Conservation (phyloP, 306 rosid genomes). For the Coriaria nepalensis region DNA sequence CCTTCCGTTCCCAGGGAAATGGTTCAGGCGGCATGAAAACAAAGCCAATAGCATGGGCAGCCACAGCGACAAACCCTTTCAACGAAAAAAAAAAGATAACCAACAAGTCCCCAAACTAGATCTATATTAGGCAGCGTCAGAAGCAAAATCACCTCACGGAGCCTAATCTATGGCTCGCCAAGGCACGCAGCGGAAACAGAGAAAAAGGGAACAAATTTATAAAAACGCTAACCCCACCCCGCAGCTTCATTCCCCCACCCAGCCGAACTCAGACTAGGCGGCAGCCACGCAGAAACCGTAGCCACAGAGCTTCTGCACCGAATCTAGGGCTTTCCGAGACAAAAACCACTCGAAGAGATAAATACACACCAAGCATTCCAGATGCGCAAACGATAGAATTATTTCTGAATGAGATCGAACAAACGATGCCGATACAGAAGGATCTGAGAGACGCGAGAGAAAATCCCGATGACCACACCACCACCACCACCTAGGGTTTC, state of each 20-base stretch:
- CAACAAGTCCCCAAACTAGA: conserved; percentile 14
- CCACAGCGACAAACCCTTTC: conserved; percentile 15
- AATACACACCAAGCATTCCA: conserved; percentile 9
- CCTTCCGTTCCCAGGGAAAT: conserved; percentile 96
- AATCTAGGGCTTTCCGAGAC: conserved; percentile 28
- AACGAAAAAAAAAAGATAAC: conserved; percentile 1
- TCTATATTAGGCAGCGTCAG: conserved; percentile 9
- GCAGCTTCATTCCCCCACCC: no score
- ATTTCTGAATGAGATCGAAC: conserved; percentile 28
- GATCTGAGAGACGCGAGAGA: conserved; percentile 7
- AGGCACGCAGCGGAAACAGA: background rate
- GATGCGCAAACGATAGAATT: conserved; percentile 11
- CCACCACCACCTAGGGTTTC: conserved; percentile 13
- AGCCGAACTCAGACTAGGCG: no score
- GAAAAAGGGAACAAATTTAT: no score
- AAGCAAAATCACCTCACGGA: conserved; percentile 5
- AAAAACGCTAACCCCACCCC: no score
- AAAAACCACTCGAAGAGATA: background rate
- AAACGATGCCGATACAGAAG: conserved; percentile 8
- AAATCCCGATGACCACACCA: background rate
- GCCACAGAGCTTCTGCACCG: background rate
- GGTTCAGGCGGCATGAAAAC: conserved; percentile 99
- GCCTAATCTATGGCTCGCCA: conserved; percentile 27
- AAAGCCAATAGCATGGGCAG: conserved; percentile 74
- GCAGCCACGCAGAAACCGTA: no score